phyloP scores from a whole-genome alignment of 148 eudicot species.

The Bassia scoparia region DNA sequence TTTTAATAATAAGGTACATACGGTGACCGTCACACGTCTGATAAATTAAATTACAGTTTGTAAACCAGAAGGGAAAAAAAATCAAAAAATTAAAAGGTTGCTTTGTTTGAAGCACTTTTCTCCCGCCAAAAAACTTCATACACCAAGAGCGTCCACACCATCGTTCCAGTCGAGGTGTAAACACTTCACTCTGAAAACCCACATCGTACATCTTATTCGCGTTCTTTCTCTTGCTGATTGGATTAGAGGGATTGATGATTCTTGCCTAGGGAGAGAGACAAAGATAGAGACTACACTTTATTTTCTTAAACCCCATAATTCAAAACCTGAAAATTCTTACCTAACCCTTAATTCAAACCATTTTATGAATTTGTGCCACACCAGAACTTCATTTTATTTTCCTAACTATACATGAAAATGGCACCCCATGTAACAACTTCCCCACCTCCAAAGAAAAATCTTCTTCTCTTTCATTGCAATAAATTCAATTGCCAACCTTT shows the following conservation, averaged over 20 bases:
- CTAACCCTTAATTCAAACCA: conserved; percentile 4
- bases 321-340: neutral
- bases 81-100: neutral
- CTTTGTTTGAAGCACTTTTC: neutral
- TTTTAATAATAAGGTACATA: conserved; percentile 6
- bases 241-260: conserved; percentile 12
- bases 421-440: conserved; percentile 3
- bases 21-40: conserved; percentile 13
- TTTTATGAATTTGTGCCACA: conserved; percentile 13
- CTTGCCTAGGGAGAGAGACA: neutral
- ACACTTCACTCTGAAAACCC: conserved; percentile 5
- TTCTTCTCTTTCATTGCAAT: neutral
- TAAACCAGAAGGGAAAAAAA: neutral
- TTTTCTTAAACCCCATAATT: neutral
- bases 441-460: conserved; percentile 4
- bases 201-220: conserved; percentile 12
- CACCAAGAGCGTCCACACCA: conserved; percentile 13
- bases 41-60: neutral
- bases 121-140: conserved; percentile 22
- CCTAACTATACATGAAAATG: conserved; percentile 16
- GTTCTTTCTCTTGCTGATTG: conserved; percentile 14
- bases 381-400: conserved; percentile 15
- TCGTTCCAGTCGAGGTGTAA: neutral
- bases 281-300: conserved; percentile 14
- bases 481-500: conserved; percentile 26